phyloP scores from a whole-genome alignment of 2,329 filamentous ascomycete species.

The Ophiostoma sp. region DNA sequence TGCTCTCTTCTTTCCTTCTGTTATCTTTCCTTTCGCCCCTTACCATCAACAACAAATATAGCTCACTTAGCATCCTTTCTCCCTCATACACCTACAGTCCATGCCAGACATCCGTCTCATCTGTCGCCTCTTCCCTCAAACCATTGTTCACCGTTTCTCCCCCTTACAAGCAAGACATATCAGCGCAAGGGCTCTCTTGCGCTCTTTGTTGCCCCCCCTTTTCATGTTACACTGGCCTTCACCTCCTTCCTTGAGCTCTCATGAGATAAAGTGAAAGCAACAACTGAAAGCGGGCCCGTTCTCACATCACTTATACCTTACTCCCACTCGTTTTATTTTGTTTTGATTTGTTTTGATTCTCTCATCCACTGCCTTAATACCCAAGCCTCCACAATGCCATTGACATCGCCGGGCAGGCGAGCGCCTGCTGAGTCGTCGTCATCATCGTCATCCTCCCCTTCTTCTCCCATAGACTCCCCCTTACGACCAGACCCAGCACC shows the following conservation, averaged over 20 bases:
- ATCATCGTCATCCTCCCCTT: background rate
- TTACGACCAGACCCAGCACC: background rate
- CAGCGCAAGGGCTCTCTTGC: background rate
- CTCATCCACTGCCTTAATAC: background rate
- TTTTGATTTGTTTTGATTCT: no score
- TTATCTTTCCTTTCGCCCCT: background rate
- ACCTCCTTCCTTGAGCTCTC: background rate
- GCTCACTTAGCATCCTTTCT: background rate
- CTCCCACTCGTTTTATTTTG: background rate
- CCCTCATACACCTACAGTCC: background rate
- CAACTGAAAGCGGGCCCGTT: background rate
- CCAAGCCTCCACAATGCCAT: background rate
- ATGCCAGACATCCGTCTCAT: background rate
- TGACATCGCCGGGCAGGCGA: background rate
- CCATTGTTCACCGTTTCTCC: slow-evolving; percentile 7
- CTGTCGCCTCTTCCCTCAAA: background rate
- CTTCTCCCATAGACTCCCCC: background rate
- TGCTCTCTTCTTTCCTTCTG: background rate
- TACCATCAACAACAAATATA: background rate
- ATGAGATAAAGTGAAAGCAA: background rate
- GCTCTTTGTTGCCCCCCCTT: background rate
- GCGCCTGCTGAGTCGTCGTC: background rate
- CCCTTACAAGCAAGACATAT: background rate
- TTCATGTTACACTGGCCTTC: background rate
- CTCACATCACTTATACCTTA: background rate